These are phyloP conservation scores for Phytophthora agathidicida DNA, from an alignment of 352 stramenopile genomes.

Conservation along the genomic window DNA sequence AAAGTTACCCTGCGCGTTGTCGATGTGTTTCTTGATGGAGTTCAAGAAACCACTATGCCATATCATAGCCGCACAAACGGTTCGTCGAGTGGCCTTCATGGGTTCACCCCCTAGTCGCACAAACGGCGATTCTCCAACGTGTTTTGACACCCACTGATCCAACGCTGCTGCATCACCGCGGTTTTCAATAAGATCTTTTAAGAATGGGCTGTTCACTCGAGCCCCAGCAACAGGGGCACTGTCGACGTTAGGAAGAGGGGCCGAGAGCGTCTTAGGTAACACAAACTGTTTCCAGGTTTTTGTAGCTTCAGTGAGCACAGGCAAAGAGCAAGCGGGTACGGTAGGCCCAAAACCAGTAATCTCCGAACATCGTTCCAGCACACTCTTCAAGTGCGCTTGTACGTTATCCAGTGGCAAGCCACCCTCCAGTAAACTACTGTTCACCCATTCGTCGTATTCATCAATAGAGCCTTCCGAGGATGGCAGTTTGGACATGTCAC, in stretches of 20 bases:
- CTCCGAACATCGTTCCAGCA: conserved; percentile 51
- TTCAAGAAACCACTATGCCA: conserved; percentile 85
- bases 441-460: conserved; percentile 86
- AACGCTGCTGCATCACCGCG: conserved; percentile 58
- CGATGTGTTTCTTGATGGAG: conserved; percentile 62
- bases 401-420: conserved; percentile 64
- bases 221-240: conserved; percentile 12
- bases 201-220: conserved; percentile 44
- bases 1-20: conserved; percentile 51
- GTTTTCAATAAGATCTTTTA: conserved; percentile 77
- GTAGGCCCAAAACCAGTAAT: conserved; percentile 50
- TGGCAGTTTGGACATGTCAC: conserved; percentile 45
- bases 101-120: conserved; percentile 76
- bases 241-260: conserved; percentile 29
- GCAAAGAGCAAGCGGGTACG: conserved; percentile 16
- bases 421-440: conserved; percentile 74
- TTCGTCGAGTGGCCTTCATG: conserved; percentile 88
- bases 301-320: conserved; percentile 54
- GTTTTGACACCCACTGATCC: conserved; percentile 81
- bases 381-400: conserved; percentile 67
- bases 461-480: conserved; percentile 72
- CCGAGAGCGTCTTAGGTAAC: conserved; percentile 57
- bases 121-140: conserved; percentile 87
- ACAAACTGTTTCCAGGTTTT: conserved; percentile 68
- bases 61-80: conserved; percentile 88